Evolutionary conservation across 2,329 filamentous ascomycete species (phyloP).

Genomic region (Chrysoporthe cubensis): DNA sequence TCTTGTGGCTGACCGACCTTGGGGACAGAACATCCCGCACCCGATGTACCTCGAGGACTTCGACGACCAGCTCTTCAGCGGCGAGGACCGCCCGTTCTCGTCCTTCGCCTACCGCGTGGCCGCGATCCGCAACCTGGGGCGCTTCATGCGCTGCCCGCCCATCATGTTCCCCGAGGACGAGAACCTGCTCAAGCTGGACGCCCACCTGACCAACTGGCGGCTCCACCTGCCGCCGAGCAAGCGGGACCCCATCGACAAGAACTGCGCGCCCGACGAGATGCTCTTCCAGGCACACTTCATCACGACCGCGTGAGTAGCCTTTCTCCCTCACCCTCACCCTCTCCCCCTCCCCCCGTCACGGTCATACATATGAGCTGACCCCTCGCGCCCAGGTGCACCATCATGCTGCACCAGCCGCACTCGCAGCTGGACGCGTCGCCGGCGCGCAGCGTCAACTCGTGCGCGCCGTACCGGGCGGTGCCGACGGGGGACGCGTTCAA

Average conservation of each 20-base stretch:
- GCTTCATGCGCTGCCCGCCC: slow-evolving; percentile 66
- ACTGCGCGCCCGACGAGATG: slow-evolving; percentile 81
- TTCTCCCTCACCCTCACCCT: no score
- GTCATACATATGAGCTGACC: slow-evolving; percentile 33
- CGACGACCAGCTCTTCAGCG: slow-evolving; percentile 74
- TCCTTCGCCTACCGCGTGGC: slow-evolving; percentile 87
- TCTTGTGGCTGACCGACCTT: slow-evolving; percentile 22
- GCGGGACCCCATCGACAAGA: slow-evolving; percentile 67
- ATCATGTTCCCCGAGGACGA: slow-evolving; percentile 58
- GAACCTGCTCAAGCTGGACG: slow-evolving; percentile 55
- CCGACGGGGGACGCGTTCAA: slow-evolving; percentile 58
- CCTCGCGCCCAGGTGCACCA: slow-evolving; percentile 55
- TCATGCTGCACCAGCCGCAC: slow-evolving; percentile 79
- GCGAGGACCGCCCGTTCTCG: slow-evolving; percentile 73
- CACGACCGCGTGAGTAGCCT: slow-evolving; percentile 52
- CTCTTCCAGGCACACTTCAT: slow-evolving; percentile 92
- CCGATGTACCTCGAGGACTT: slow-evolving; percentile 73
- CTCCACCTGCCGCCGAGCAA: slow-evolving; percentile 78
- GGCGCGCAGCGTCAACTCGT: slow-evolving; percentile 64
- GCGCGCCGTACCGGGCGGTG: slow-evolving; percentile 62
- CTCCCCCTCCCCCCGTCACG: no score
- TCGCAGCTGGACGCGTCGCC: slow-evolving; percentile 72
- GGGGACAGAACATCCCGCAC: slow-evolving; percentile 56
- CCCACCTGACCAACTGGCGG: slow-evolving; percentile 71
- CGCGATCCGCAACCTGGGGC: slow-evolving; percentile 76